Evolutionary conservation across 2,329 filamentous ascomycete species (phyloP).

Genomic region (Atkinsonella texensis): DNA sequence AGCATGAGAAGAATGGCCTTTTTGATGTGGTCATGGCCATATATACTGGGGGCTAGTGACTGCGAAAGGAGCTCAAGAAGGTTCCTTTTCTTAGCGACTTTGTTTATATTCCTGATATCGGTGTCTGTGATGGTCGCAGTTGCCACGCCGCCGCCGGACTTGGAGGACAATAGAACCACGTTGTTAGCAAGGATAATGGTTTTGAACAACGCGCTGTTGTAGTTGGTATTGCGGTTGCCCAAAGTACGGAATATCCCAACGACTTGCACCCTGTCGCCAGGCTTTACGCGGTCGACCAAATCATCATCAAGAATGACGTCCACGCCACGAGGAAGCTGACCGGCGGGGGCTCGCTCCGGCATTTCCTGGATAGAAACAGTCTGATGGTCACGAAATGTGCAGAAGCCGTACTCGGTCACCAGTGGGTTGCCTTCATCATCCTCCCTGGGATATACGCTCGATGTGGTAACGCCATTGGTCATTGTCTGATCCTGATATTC

Average conservation of each 20-base stretch:
- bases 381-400: slow-evolving; percentile 91
- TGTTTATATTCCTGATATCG: slow-evolving; percentile 98
- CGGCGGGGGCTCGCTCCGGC: slow-evolving; percentile 91
- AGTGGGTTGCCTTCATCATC: slow-evolving; percentile 89
- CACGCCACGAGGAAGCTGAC: slow-evolving; percentile 86
- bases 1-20: slow-evolving; percentile 95
- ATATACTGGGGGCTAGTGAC: slow-evolving; percentile 91
- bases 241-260: slow-evolving; percentile 94
- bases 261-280: slow-evolving; percentile 88
- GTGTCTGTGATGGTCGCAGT: slow-evolving; percentile 89
- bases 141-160: slow-evolving; percentile 87
- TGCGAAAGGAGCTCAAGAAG: slow-evolving; percentile 88
- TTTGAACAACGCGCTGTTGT: slow-evolving; percentile 88
- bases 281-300: slow-evolving; percentile 87
- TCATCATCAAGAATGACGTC: slow-evolving; percentile 97
- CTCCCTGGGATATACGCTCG: slow-evolving; percentile 87
- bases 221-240: slow-evolving; percentile 83
- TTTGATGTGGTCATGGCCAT: slow-evolving; percentile 94
- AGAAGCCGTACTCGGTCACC: slow-evolving; percentile 91
- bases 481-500: slow-evolving; percentile 97
- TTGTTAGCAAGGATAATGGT: slow-evolving; percentile 92
- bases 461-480: slow-evolving; percentile 79
- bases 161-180: slow-evolving; percentile 85
- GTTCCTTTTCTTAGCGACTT: slow-evolving; percentile 86
- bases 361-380: slow-evolving; percentile 98